phyloP scores from a whole-genome alignment of 306 rosid genomes.

The Quercus rubra region DNA sequence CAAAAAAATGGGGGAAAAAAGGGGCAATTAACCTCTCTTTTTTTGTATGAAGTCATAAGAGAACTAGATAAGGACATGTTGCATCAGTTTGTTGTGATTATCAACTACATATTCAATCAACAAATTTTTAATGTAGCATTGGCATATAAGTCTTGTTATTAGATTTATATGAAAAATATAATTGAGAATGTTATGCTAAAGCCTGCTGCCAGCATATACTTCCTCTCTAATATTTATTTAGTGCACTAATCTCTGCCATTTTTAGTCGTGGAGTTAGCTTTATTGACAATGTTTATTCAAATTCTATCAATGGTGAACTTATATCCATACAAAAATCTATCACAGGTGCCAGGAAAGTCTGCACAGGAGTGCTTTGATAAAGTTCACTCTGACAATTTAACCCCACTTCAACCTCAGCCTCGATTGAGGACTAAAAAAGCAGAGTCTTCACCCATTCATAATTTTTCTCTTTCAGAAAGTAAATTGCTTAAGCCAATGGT shows the following conservation, averaged over 20 bases:
- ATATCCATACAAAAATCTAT: constrained; percentile 19
- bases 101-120: not conserved
- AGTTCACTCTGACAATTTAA: constrained; percentile 47
- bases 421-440: constrained; percentile 56
- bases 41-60: not conserved
- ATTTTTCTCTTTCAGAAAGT: constrained; percentile 59
- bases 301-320: not conserved
- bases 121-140: not conserved
- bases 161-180: not conserved
- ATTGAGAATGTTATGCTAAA: not conserved
- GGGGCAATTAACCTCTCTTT: not conserved
- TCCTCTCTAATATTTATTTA: not conserved
- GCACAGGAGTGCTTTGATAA: constrained; percentile 91
- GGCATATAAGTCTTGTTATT: not conserved
- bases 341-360: constrained; percentile 86
- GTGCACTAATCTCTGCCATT: not conserved
- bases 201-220: not conserved
- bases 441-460: constrained; percentile 40
- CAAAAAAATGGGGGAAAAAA: not conserved
- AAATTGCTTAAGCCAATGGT: constrained; percentile 50
- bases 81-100: not conserved
- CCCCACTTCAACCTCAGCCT: constrained; percentile 63
- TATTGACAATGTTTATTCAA: not conserved
- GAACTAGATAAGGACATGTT: not conserved
- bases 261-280: not conserved